Base-by-base conservation (phyloP, 108 stramenopile genomes). In the Mayamaea pseudoterrestris region DNA sequence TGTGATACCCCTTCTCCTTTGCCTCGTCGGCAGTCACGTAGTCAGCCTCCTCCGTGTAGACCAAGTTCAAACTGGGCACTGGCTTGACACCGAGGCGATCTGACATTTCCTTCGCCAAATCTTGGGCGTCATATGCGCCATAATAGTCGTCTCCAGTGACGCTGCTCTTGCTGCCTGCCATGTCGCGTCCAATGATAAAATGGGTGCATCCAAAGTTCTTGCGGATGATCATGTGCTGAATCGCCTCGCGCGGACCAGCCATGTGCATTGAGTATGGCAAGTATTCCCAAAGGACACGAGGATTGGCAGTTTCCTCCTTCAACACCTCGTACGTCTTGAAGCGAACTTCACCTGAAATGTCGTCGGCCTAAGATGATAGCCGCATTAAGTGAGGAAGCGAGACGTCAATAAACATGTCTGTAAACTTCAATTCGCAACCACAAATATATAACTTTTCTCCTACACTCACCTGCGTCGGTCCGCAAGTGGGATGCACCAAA, bases 141-240 rank as follows among this genome's bases (percentile, higher is more conserved):
- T 99, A 99, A 76, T 93, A 99, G 61, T 99, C 98, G 30, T 97
- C 94, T 21, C 95, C 96, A 44, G 90, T 90, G 41, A 98, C 72
- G 48, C 78, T 73, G 45, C 78, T 80, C 77, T 99, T 99, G 61
- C 82, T 92, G 66, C 98, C 98, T 36, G 98, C 98, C 96, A 97
- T 97, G 69, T 99, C 98, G 48, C 98, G 80, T 53, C 98, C 98
- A 48, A 99, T 93, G 61, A 99, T 97, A 68, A 99, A 99, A 63
- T 97, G 95, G n/a, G 96, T 96, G 86, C 96, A 97, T 35, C 97
- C 97, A 72, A 89, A 97, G 89, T 99, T 99, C 84, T 97, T 97
- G 37, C 98, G 94, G 71, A 99, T 97, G 73, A 99, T 93, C 92
- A 96, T 95, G 78, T 99, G 98, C 71, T 96, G 95, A 50, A 99